phyloP scores from a whole-genome alignment of 2,329 filamentous ascomycete genomes.

The Zasmidium angulare region DNA sequence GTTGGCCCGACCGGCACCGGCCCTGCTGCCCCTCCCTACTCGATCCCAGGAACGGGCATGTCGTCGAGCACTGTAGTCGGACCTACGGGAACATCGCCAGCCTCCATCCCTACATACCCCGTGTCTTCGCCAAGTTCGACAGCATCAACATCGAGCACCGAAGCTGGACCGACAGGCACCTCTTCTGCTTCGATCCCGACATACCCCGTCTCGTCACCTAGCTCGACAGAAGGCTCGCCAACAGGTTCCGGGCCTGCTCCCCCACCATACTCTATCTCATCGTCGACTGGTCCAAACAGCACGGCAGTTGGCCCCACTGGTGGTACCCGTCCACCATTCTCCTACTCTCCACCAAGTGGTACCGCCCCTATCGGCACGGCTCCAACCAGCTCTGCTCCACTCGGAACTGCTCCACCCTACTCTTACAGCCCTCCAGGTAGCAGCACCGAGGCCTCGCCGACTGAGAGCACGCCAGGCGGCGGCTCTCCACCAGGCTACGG shows the following conservation, averaged over 20 bases:
- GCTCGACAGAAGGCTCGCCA: background rate
- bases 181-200: background rate
- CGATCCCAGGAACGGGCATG: background rate
- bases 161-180: background rate
- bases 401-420: background rate
- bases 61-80: conserved; percentile 5
- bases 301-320: conserved; percentile 14
- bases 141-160: background rate
- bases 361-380: background rate
- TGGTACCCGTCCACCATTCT: background rate
- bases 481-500: conserved; percentile 7
- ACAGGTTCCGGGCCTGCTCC: background rate
- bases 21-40: background rate
- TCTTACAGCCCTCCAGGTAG: background rate
- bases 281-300: background rate
- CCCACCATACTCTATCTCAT: background rate
- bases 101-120: background rate
- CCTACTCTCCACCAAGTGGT: background rate
- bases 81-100: background rate
- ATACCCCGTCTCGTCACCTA: background rate
- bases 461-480: background rate
- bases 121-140: background rate
- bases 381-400: background rate
- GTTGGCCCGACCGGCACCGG: conserved; percentile 13
- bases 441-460: background rate